Conservation (phyloP, 108 stramenopile genomes). For the Asterionellopsis glacialis region DNA sequence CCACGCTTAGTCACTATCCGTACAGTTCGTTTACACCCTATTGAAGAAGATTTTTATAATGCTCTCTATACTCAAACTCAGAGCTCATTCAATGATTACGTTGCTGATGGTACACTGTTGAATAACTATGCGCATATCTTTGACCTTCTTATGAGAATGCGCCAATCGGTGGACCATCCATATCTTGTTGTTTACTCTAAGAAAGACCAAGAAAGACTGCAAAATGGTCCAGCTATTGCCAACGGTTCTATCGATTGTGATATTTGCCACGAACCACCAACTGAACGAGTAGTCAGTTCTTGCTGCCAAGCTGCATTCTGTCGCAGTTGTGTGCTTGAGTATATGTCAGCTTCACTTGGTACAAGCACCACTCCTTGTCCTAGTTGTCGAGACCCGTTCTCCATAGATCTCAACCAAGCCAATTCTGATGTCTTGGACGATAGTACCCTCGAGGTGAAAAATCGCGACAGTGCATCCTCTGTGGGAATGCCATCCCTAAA, state of each 20-base stretch:
- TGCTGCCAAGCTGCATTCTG: constrained; percentile 81
- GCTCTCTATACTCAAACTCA: constrained; percentile 95
- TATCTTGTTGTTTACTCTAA: constrained; percentile 84
- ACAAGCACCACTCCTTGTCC: constrained; percentile 48
- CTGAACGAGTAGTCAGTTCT: constrained; percentile 64
- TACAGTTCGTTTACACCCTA: constrained; percentile 78
- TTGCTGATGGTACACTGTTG: constrained; percentile 85
- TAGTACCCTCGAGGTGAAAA: constrained; percentile 25
- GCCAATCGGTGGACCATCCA: constrained; percentile 97
- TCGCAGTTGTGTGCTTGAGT: constrained; percentile 73
- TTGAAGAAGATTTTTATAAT: constrained; percentile 98
- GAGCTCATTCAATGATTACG: constrained; percentile 94
- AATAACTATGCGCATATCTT: constrained; percentile 99
- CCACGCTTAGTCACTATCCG: constrained; percentile 80
- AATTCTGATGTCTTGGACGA: constrained; percentile 56
- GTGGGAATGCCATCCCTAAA: constrained; percentile 64
- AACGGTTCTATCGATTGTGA: constrained; percentile 73
- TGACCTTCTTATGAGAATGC: constrained; percentile 91
- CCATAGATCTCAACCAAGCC: constrained; percentile 76
- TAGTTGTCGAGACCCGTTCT: constrained; percentile 70
- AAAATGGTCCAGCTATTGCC: constrained; percentile 34
- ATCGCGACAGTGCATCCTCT: neutral
- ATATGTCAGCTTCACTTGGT: constrained; percentile 54
- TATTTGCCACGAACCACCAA: constrained; percentile 77
- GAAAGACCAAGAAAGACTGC: constrained; percentile 17